Conservation (phyloP, 177 flowering plant species). For the Vitis hybrid region DNA sequence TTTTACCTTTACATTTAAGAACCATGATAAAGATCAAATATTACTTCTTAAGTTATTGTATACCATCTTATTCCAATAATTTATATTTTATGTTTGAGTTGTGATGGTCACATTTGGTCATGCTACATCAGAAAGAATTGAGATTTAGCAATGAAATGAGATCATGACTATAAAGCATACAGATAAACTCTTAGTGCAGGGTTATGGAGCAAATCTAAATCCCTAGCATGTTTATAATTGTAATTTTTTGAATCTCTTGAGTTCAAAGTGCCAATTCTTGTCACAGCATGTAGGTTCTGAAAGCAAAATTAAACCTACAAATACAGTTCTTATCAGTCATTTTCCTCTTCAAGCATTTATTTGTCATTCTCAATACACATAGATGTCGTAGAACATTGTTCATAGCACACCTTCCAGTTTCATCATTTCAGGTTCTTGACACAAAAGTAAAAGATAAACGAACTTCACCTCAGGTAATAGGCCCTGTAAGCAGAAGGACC, state of each 20-base stretch:
- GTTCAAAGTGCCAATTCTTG: neutral
- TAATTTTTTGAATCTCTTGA: neutral
- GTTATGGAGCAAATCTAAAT: neutral
- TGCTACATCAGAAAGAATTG: neutral
- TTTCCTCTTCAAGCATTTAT: neutral
- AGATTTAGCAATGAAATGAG: neutral
- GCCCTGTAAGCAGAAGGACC: constrained; percentile 85
- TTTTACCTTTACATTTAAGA: no score
- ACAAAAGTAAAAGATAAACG: neutral
- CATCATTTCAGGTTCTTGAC: constrained; percentile 1
- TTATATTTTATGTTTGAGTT: no score
- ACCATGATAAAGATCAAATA: neutral
- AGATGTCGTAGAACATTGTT: neutral
- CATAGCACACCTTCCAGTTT: neutral
- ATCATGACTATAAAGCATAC: neutral
- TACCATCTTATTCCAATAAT: neutral
- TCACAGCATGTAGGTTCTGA: neutral
- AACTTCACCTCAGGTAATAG: constrained; percentile 73
- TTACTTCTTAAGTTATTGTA: neutral
- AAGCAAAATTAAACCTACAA: neutral
- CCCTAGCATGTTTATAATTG: neutral
- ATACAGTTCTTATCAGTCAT: neutral
- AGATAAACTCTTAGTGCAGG: neutral
- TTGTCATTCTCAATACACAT: neutral
- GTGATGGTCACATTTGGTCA: no score